Conservation (phyloP, 148 eudicot species). For the Spergularia marina region DNA sequence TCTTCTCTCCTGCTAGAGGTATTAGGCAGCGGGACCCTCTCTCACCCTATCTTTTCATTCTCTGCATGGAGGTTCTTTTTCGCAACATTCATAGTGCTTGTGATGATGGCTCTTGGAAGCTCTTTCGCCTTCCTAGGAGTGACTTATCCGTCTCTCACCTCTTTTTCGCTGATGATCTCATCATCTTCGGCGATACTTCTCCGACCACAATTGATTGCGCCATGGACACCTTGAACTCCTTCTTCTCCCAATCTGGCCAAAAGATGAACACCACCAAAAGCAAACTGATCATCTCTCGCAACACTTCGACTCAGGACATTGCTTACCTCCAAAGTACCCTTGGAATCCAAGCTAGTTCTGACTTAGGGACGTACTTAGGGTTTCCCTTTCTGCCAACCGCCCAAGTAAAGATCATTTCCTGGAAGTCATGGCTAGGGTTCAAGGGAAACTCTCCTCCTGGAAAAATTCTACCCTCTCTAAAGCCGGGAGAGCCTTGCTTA, state of each 20-base stretch:
- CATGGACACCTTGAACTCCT: too few species aligned
- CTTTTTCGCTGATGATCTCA: background rate
- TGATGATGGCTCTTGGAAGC: background rate
- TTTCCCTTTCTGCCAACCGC: background rate
- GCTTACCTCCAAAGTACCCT: background rate
- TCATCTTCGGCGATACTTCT: background rate
- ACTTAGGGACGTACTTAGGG: background rate
- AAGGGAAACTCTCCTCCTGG: background rate
- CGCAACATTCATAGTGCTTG: background rate
- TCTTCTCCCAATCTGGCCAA: too few species aligned
- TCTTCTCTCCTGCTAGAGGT: background rate
- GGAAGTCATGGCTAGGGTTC: background rate
- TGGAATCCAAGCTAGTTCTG: background rate
- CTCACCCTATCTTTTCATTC: background rate
- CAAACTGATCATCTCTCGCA: too few species aligned
- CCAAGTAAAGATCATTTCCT: background rate
- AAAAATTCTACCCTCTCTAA: background rate
- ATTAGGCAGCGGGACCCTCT: conserved; percentile 2
- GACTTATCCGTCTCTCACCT: background rate
- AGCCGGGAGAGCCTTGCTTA: background rate
- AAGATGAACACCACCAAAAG: too few species aligned
- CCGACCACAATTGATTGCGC: too few species aligned
- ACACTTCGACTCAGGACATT: too few species aligned
- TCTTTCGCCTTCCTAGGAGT: background rate
- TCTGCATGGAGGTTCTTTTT: background rate